Conservation (phyloP, 345 rosid species). For the Populus davidiana region DNA sequence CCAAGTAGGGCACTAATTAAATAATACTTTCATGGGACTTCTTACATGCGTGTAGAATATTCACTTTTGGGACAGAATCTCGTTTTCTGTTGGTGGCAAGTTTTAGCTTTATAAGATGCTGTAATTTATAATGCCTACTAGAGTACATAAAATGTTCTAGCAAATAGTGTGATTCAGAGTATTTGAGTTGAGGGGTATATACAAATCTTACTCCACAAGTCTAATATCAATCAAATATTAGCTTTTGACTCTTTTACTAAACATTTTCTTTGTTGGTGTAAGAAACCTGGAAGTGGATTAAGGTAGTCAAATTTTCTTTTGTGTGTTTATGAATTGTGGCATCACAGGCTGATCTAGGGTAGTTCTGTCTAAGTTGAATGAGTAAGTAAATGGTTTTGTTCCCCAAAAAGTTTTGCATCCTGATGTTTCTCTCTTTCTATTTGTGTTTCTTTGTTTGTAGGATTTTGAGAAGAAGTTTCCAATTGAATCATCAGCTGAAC, state of each 20-base stretch:
- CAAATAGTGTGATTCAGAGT: background rate
- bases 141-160: background rate
- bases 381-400: background rate
- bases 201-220: background rate
- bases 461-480: constrained; percentile 41
- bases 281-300: background rate
- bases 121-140: background rate
- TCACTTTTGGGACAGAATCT: background rate
- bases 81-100: background rate
- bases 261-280: background rate
- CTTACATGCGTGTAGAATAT: background rate
- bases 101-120: background rate
- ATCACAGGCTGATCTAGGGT: background rate
- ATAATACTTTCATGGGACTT: background rate
- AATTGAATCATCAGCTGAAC: constrained; percentile 19
- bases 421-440: background rate
- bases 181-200: background rate
- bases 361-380: background rate
- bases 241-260: background rate
- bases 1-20: background rate
- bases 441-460: constrained; percentile 24
- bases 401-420: background rate
- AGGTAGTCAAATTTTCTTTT: background rate
- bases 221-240: background rate
- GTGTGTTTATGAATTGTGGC: background rate